Base-by-base conservation (phyloP, 2,329 filamentous ascomycete species). In the Aspergillus phoenicis region DNA sequence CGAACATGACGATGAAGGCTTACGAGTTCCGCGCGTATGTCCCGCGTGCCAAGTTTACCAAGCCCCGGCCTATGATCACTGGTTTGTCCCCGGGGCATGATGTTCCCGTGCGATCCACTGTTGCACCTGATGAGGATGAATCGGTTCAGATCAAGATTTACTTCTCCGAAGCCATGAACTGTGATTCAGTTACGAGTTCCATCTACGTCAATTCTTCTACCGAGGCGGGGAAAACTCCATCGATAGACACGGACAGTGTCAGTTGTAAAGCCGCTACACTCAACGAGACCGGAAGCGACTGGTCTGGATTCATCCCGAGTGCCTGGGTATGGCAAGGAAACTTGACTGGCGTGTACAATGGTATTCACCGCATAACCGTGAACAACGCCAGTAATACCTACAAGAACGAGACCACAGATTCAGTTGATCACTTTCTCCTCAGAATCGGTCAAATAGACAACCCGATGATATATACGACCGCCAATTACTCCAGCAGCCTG, bases 21-120 rank as follows among this genome's bases (percentile, higher is more conserved):
- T 89, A 81, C 68, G 85, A 82, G 43, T 89, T 82, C 74, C 82
- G 82, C 58, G 84, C 84, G 10, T 86, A 85, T 66, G 85, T 88
- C 1, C 84, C 82, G 0, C 75, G 77, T 24, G 75, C 76, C 0
- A 74, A 73, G 24, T 88, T 82, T 73, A 71, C 80, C 8, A 68
- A 72, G n/a, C 83, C 85, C 2, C 76, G 78, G 1, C 85, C 86
- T 0, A 81, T 84, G 71, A 81, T 89, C 65, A 89, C 86, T 6
- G 80, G 78, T 36, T 85, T 88, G 66, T 68, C 74, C 2, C 87
- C 87, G 3, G 85, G 86, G 2, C 87, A 89, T 64, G 87, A 89
- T 67, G 71, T 72, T 2, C 82, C 85, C 2, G 68, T 88, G 5
- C 60, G 80, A 15, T 86, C 85, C 0, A 79, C 72, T 28, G 78